phyloP scores from a whole-genome alignment of 768 basidiomycete genomes.

The Suillus paluster region DNA sequence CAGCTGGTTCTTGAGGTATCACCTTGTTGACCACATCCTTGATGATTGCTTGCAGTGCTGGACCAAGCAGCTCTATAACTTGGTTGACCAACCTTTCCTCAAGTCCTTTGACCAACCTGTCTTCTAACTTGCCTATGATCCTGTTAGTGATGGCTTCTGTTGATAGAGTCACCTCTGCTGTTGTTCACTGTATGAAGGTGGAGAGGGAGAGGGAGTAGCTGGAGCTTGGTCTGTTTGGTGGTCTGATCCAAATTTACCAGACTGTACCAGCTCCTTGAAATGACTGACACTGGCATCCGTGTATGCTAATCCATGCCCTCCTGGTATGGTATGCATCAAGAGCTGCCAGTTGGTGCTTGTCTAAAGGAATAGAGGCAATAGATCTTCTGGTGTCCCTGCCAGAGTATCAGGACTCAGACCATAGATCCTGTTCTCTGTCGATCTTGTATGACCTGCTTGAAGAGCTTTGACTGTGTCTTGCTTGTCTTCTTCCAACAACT shows the following conservation, averaged over 20 bases:
- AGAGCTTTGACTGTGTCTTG: constrained; percentile 22
- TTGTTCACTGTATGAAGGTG: background rate
- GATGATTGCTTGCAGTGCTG: too few species aligned
- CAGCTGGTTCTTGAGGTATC: too few species aligned
- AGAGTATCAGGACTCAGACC: constrained; percentile 29
- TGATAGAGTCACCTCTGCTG: background rate
- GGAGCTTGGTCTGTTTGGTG: background rate
- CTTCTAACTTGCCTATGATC: too few species aligned
- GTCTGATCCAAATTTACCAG: background rate
- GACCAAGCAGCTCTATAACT: too few species aligned
- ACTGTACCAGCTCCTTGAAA: background rate
- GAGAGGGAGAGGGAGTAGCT: background rate
- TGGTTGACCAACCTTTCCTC: too few species aligned
- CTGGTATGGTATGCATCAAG: constrained; percentile 1
- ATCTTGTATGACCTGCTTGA: constrained; percentile 26
- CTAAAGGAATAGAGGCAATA: constrained; percentile 26
- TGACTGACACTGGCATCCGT: background rate
- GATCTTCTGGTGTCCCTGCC: constrained; percentile 26
- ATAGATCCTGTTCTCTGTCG: constrained; percentile 30
- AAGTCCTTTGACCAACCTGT: too few species aligned
- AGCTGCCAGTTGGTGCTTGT: constrained; percentile 19
- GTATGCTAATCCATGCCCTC: background rate
- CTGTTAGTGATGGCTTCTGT: background rate
- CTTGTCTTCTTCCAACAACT: constrained; percentile 8
- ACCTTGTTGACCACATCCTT: too few species aligned